phyloP scores from a whole-genome alignment of 345 rosid species.

The Mercurialis annua region DNA sequence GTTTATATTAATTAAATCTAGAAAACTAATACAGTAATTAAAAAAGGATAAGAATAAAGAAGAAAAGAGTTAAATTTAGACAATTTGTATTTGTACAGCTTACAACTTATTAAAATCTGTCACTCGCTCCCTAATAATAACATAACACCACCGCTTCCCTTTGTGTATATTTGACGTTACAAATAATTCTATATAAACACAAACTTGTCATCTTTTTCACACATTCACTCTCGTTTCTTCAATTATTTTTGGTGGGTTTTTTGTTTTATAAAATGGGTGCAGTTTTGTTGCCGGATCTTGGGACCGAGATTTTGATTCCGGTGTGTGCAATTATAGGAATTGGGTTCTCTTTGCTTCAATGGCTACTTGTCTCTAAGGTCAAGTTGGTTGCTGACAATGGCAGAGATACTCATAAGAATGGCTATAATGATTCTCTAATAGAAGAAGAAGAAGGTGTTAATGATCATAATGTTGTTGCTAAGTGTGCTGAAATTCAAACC shows the following conservation, averaged over 20 bases:
- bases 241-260: neutral
- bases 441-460: slow-evolving; percentile 93
- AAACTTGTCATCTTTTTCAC: neutral
- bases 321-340: slow-evolving; percentile 77
- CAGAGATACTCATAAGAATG: slow-evolving; percentile 37
- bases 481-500: slow-evolving; percentile 86
- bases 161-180: neutral
- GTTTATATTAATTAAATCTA: too few species aligned
- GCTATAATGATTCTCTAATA: slow-evolving; percentile 58
- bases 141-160: neutral
- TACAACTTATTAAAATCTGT: neutral
- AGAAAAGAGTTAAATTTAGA: neutral
- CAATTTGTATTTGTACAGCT: neutral
- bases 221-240: neutral
- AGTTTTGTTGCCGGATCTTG: slow-evolving; percentile 65
- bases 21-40: too few species aligned
- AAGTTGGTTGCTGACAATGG: slow-evolving; percentile 43
- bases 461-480: slow-evolving; percentile 73
- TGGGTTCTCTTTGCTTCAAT: slow-evolving; percentile 64
- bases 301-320: slow-evolving; percentile 75
- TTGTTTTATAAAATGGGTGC: slow-evolving; percentile 29
- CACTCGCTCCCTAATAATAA: neutral
- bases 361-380: slow-evolving; percentile 69
- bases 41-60: too few species aligned
- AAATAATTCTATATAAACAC: neutral